These are phyloP conservation scores for Auricularia heimuer DNA, from an alignment of 768 basidiomycete genomes.

Conservation along the genomic window DNA sequence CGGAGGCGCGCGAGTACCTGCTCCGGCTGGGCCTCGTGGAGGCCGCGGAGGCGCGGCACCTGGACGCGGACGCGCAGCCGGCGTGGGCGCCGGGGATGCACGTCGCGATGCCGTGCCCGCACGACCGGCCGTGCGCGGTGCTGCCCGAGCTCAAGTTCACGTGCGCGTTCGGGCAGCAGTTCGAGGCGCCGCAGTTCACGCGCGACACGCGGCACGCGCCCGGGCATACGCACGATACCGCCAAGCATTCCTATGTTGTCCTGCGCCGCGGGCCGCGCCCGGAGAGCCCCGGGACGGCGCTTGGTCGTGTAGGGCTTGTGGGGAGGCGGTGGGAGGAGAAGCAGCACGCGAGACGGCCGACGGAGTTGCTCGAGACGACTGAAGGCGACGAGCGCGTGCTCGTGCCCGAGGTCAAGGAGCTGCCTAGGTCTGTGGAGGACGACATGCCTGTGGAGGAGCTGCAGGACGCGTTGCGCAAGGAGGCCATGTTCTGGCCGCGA, in stretches of 20 bases:
- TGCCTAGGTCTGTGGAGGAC: not conserved
- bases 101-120: conserved; percentile 60
- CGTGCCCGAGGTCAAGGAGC: not conserved
- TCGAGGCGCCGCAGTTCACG: not conserved
- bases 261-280: not conserved
- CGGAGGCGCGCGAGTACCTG: conserved; percentile 68
- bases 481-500: conserved; percentile 85
- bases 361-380: not conserved
- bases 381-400: not conserved
- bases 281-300: not conserved
- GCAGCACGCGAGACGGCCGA: not conserved
- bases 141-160: conserved; percentile 5
- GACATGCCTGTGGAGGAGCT: conserved; percentile 23
- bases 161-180: conserved; percentile 11
- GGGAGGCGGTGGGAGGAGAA: not conserved
- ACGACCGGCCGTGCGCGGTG: conserved; percentile 79
- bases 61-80: conserved; percentile 16
- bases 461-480: conserved; percentile 47
- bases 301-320: not conserved
- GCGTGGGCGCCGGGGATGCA: conserved; percentile 7
- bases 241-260: not conserved
- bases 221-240: not conserved
- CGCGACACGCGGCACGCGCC: not conserved
- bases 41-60: conserved; percentile 34
- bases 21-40: conserved; percentile 55